These are phyloP conservation scores for Coniosporium uncinatum DNA, from an alignment of 2,329 filamentous ascomycete genomes.

Conservation along the genomic window DNA sequence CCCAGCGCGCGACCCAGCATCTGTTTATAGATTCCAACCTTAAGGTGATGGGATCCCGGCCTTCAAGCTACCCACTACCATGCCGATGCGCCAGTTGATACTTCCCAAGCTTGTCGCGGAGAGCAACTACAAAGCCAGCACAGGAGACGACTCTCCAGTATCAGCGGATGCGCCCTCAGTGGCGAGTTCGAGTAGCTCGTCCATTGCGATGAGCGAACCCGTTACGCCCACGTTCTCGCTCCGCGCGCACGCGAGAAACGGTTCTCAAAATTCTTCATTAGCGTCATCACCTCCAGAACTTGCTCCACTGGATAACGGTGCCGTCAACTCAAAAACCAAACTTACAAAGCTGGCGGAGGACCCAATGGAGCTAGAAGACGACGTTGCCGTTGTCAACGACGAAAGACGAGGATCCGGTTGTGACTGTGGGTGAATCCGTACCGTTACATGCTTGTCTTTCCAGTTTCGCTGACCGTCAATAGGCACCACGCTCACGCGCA, in stretches of 20 bases:
- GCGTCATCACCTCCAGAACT: slow-evolving; percentile 42
- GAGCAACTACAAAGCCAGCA: too few species aligned
- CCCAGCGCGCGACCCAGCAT: too few species aligned
- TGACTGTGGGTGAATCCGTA: not conserved
- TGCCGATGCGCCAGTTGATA: not conserved
- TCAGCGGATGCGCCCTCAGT: too few species aligned
- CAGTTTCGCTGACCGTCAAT: too few species aligned
- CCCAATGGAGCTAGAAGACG: slow-evolving; percentile 62
- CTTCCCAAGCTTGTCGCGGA: not conserved
- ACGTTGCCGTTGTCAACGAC: slow-evolving; percentile 41
- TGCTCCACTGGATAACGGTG: too few species aligned
- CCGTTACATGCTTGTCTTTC: too few species aligned
- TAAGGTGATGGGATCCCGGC: too few species aligned
- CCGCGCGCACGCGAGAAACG: not conserved
- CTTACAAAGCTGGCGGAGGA: slow-evolving; percentile 83
- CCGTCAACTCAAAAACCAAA: slow-evolving; percentile 54
- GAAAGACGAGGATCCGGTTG: slow-evolving; percentile 25
- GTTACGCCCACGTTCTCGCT: not conserved
- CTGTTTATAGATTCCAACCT: too few species aligned
- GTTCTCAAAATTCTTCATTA: slow-evolving; percentile 73
- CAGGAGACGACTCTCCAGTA: too few species aligned
- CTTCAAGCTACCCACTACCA: too few species aligned
- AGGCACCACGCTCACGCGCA: not conserved
- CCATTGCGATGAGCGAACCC: not conserved
- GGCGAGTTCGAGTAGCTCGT: too few species aligned